Evolutionary conservation across 2,329 filamentous ascomycete genomes (phyloP).

Genomic region (Alternaria gaisen): DNA sequence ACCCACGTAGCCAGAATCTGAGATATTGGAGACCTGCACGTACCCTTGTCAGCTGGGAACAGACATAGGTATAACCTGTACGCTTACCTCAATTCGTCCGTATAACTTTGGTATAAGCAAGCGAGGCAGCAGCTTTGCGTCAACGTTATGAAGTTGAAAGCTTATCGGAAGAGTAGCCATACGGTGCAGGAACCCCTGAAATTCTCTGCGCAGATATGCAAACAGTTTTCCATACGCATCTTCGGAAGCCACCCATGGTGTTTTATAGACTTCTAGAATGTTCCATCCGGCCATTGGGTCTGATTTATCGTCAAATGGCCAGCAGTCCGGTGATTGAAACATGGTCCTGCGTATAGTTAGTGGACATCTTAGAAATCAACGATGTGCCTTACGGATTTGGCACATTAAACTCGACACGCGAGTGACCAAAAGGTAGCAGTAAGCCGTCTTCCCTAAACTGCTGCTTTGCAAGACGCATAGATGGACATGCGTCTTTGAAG

Average conservation of each 20-base stretch:
- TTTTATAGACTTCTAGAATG: constrained; percentile 7
- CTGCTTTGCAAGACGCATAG: constrained; percentile 9
- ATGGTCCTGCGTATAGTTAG: constrained; percentile 5
- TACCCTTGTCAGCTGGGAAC: neutral
- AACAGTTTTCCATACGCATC: constrained; percentile 11
- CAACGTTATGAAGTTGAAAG: neutral
- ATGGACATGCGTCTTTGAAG: constrained; percentile 7
- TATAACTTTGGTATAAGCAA: neutral
- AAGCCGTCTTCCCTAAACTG: constrained; percentile 8
- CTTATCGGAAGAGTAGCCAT: neutral
- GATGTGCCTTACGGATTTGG: constrained; percentile 8
- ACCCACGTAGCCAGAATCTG: neutral
- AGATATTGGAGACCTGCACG: neutral
- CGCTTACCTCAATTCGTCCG: neutral
- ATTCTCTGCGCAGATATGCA: neutral
- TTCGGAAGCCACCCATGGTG: neutral
- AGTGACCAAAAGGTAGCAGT: constrained; percentile 9
- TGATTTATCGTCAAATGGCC: constrained; percentile 7
- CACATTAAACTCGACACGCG: neutral
- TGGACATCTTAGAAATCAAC: neutral
- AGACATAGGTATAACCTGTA: neutral
- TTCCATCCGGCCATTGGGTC: constrained; percentile 3
- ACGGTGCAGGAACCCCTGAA: neutral
- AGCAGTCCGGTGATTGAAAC: constrained; percentile 2
- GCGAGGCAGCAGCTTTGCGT: neutral